Evolutionary conservation across 2,329 filamentous ascomycete species (phyloP).

Genomic region (Dothistroma septosporum): DNA sequence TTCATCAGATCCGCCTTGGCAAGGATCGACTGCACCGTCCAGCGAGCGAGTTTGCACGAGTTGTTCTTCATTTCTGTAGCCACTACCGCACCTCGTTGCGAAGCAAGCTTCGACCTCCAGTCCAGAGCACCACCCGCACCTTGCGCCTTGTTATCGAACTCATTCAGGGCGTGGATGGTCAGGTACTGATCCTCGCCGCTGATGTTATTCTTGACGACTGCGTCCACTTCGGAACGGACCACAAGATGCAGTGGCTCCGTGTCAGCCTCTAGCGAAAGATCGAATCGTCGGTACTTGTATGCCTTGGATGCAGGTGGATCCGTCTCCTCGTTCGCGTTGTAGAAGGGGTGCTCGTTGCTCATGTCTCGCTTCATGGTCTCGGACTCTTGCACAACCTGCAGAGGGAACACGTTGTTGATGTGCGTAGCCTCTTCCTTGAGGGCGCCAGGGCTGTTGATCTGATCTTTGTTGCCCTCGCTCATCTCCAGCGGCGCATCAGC

Average conservation of each 20-base stretch:
- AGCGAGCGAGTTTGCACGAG: slow-evolving; percentile 94
- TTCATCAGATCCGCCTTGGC: slow-evolving; percentile 99
- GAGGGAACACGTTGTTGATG: slow-evolving; percentile 99
- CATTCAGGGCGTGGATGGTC: slow-evolving; percentile 93
- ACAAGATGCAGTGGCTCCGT: slow-evolving; percentile 90
- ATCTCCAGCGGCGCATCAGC: slow-evolving; percentile 89
- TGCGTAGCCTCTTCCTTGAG: slow-evolving; percentile 96
- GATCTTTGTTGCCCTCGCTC: slow-evolving; percentile 87
- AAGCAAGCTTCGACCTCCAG: slow-evolving; percentile 92
- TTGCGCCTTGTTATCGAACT: slow-evolving; percentile 97
- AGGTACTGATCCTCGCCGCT: slow-evolving; percentile 87
- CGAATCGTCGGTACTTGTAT: slow-evolving; percentile 98
- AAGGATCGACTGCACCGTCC: slow-evolving; percentile 95
- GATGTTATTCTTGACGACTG: slow-evolving; percentile 90
- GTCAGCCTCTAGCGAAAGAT: slow-evolving; percentile 83
- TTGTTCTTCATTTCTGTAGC: slow-evolving; percentile 99
- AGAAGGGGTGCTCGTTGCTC: slow-evolving; percentile 91
- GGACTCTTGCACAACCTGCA: slow-evolving; percentile 87
- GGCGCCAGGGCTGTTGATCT: slow-evolving; percentile 87
- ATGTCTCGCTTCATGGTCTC: slow-evolving; percentile 76
- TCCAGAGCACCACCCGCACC: slow-evolving; percentile 91
- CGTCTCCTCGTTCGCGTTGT: slow-evolving; percentile 87
- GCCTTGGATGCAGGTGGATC: slow-evolving; percentile 92
- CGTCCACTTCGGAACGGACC: slow-evolving; percentile 92
- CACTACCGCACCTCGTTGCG: slow-evolving; percentile 92